Percentiles rank a stretch among this genome's conserved stretches.
These are phyloP conservation scores for Xerocomus spinulosus DNA, from an alignment of 768 basidiomycete genomes.

Conservation along the genomic window DNA sequence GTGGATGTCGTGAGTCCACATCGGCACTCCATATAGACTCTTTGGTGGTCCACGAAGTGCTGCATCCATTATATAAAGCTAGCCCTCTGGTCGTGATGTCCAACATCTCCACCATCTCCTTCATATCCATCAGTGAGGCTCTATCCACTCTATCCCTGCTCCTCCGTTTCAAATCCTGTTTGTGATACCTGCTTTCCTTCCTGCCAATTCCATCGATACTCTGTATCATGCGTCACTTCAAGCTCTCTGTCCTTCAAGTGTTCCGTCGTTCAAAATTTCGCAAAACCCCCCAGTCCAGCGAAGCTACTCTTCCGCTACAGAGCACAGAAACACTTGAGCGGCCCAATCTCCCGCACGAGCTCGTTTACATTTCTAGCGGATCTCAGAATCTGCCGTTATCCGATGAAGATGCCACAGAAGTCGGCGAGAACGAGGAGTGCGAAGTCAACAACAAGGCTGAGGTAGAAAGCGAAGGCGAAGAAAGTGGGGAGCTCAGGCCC, in stretches of 20 bases:
- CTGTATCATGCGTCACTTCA: background rate
- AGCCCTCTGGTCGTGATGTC: background rate
- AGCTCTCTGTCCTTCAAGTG: background rate
- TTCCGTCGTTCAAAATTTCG: background rate
- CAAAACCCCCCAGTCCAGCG: background rate
- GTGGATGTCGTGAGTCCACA: background rate
- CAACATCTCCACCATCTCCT: background rate
- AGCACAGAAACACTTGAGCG: background rate
- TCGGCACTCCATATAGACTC: background rate
- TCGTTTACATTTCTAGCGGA: background rate
- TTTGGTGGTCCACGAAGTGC: background rate
- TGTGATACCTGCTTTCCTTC: background rate
- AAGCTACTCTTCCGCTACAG: background rate
- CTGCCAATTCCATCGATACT: too few species aligned
- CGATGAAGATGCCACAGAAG: background rate
- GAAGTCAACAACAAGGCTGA: background rate
- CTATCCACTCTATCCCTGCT: background rate
- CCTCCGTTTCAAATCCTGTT: background rate
- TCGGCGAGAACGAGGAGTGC: background rate
- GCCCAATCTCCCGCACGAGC: background rate
- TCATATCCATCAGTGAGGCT: background rate
- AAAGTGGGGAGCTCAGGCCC: background rate
- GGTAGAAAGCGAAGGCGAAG: background rate
- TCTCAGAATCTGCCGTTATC: too few species aligned
- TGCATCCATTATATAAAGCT: background rate